Percentiles rank a stretch among this genome's conserved stretches.
Evolutionary conservation across 78 protist species (phyloP).

Genomic region (Parvularia atlantis): DNA sequence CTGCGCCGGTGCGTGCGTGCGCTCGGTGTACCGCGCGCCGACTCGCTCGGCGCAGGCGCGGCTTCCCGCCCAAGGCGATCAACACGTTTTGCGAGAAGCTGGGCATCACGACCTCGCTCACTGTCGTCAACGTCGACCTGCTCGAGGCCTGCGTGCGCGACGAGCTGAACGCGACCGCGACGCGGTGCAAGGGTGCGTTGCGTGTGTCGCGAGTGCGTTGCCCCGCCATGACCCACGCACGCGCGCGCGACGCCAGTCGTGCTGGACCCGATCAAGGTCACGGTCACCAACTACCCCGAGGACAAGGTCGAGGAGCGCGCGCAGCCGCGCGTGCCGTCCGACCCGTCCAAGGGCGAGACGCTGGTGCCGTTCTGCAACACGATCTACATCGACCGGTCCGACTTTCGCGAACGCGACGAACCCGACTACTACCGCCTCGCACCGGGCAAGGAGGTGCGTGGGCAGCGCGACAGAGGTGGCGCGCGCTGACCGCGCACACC

Average conservation of each 20-base stretch:
- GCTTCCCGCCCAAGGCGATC: constrained; percentile 82
- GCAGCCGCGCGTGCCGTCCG: constrained; percentile 66
- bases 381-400: constrained; percentile 75
- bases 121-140: constrained; percentile 30
- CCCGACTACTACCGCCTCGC: constrained; percentile 38
- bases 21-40: not conserved
- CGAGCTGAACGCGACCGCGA: constrained; percentile 32
- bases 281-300: constrained; percentile 16
- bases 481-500: too few relatives aligned
- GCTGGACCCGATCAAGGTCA: constrained; percentile 65
- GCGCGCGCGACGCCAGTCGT: constrained; percentile 41
- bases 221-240: constrained; percentile 21
- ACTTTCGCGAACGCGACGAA: constrained; percentile 44
- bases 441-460: constrained; percentile 55
- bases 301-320: constrained; percentile 28
- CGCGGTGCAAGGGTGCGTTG: constrained; percentile 34
- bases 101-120: constrained; percentile 75
- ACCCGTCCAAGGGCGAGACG: constrained; percentile 46
- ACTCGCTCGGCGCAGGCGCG: constrained; percentile 75
- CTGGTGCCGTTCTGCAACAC: constrained; percentile 25
- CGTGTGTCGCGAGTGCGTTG: constrained; percentile 53
- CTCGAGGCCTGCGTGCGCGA: constrained; percentile 50
- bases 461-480: too few relatives aligned
- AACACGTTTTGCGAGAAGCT: constrained; percentile 73
- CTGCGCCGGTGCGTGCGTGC: constrained; percentile 24